A percentile compares a stretch with the other conserved stretches of the same genome.
These are phyloP conservation scores for Lodderomyces orthopsilosis DNA, from an alignment of 1,139 yeast species.

Conservation along the genomic window DNA sequence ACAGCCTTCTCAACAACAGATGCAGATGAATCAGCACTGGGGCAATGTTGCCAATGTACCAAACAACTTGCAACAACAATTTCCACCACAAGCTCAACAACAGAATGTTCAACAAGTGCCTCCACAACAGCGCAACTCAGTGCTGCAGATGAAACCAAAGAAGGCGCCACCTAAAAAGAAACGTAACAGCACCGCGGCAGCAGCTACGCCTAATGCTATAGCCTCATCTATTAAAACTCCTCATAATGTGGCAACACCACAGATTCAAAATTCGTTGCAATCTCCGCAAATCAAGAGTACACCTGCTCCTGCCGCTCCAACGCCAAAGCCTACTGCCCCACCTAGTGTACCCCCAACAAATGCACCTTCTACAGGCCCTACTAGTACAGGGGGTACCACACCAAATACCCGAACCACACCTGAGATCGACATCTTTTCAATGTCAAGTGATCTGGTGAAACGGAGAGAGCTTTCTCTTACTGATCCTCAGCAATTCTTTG, in stretches of 20 bases:
- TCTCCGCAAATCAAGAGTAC: conserved; percentile 26
- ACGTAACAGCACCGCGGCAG: conserved; percentile 14
- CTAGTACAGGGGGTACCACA: conserved; percentile 8
- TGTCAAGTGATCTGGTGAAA: conserved; percentile 37
- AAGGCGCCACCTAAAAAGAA: conserved; percentile 7
- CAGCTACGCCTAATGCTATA: conserved; percentile 42
- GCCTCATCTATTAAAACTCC: conserved; percentile 45
- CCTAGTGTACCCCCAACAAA: conserved; percentile 4
- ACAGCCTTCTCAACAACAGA: background rate
- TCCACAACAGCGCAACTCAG: conserved; percentile 19
- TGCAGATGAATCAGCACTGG: conserved; percentile 3
- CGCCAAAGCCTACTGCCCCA: conserved; percentile 8
- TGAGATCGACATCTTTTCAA: conserved; percentile 25
- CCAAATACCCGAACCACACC: conserved; percentile 18
- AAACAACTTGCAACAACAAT: conserved; percentile 9
- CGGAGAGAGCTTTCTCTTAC: conserved; percentile 45
- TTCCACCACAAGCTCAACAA: conserved; percentile 14
- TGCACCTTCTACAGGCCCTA: conserved; percentile 10
- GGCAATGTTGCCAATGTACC: conserved; percentile 11
- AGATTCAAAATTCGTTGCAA: conserved; percentile 33
- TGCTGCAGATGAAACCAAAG: conserved; percentile 3
- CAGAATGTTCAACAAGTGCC: conserved; percentile 11
- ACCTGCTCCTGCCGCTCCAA: conserved; percentile 7
- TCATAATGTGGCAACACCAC: conserved; percentile 46
- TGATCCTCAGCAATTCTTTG: conserved; percentile 51